phyloP scores from a whole-genome alignment of 768 basidiomycete genomes.

The Hygrocybe coccinea region DNA sequence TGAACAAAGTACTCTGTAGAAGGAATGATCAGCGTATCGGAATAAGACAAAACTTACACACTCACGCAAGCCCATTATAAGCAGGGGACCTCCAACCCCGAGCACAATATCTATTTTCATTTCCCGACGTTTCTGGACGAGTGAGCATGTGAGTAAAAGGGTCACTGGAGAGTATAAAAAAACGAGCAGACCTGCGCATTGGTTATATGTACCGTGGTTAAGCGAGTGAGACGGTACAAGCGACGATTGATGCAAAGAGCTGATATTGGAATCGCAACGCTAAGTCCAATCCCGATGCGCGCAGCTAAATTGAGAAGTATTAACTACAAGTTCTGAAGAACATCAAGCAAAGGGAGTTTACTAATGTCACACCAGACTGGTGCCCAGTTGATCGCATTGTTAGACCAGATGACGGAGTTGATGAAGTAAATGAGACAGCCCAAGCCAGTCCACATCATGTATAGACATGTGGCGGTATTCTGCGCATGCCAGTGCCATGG shows the following conservation, averaged over 20 bases:
- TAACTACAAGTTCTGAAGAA: slow-evolving; percentile 14
- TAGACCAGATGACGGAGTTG: slow-evolving; percentile 68
- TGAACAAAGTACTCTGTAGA: slow-evolving; percentile 35
- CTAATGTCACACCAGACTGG: slow-evolving; percentile 66
- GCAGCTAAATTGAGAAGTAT: slow-evolving; percentile 29
- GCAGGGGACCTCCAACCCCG: too few relatives aligned
- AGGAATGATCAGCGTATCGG: neutral
- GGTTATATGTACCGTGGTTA: slow-evolving; percentile 12
- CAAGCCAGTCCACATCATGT: slow-evolving; percentile 63
- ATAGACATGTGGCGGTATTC: slow-evolving; percentile 65
- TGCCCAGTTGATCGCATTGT: slow-evolving; percentile 49
- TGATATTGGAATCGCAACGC: slow-evolving; percentile 42
- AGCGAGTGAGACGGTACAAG: slow-evolving; percentile 35
- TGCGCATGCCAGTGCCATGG: slow-evolving; percentile 65
- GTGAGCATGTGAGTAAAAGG: too few relatives aligned
- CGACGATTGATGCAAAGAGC: slow-evolving; percentile 50
- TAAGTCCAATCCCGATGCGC: slow-evolving; percentile 42
- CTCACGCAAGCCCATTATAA: too few relatives aligned
- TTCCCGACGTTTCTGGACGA: too few relatives aligned
- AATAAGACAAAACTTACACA: too few relatives aligned
- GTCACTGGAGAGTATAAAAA: too few relatives aligned
- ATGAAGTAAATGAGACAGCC: slow-evolving; percentile 56
- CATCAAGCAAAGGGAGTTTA: slow-evolving; percentile 23
- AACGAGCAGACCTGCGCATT: too few relatives aligned
- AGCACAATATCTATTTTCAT: too few relatives aligned